phyloP scores from a whole-genome alignment of 768 basidiomycete genomes.

The Strobilomyces dryophilus region DNA sequence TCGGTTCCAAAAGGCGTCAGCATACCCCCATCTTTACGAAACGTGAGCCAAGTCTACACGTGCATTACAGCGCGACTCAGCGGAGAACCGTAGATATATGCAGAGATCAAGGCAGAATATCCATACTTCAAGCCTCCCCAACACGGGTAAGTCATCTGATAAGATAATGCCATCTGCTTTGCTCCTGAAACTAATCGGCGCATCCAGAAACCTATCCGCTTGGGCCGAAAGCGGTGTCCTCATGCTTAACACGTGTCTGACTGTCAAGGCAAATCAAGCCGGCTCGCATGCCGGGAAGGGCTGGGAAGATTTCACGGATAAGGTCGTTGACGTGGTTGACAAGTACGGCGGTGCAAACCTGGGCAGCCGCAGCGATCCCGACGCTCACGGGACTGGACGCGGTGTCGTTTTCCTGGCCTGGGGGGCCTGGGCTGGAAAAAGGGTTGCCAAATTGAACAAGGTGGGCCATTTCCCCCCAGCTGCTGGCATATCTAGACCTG shows the following conservation, averaged over 20 bases:
- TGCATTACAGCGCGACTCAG: slow-evolving; percentile 9
- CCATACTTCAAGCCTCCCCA: slow-evolving; percentile 73
- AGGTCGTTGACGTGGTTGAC: slow-evolving; percentile 75
- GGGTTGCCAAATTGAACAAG: slow-evolving; percentile 72
- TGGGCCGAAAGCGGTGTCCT: slow-evolving; percentile 89
- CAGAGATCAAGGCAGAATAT: slow-evolving; percentile 80
- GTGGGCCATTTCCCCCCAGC: slow-evolving; percentile 35
- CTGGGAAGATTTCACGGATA: slow-evolving; percentile 89
- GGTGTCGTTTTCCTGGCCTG: slow-evolving; percentile 88
- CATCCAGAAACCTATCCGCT: slow-evolving; percentile 62
- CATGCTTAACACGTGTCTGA: slow-evolving; percentile 89
- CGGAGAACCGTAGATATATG: slow-evolving; percentile 62
- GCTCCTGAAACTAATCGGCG: slow-evolving; percentile 2
- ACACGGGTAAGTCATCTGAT: slow-evolving; percentile 64
- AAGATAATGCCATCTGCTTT: slow-evolving; percentile 7
- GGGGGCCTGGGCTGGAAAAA: slow-evolving; percentile 84
- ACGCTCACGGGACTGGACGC: slow-evolving; percentile 51
- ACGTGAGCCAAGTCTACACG: slow-evolving; percentile 44
- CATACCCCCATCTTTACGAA: slow-evolving; percentile 78
- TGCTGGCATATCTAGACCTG: slow-evolving; percentile 16
- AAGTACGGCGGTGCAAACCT: slow-evolving; percentile 73
- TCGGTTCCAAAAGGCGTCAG: slow-evolving; percentile 78
- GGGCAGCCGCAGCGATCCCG: slow-evolving; percentile 32
- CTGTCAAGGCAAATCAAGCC: slow-evolving; percentile 71
- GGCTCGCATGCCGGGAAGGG: slow-evolving; percentile 83